phyloP scores from a whole-genome alignment of 805 yeast genomes.

The Candida patagonica region DNA sequence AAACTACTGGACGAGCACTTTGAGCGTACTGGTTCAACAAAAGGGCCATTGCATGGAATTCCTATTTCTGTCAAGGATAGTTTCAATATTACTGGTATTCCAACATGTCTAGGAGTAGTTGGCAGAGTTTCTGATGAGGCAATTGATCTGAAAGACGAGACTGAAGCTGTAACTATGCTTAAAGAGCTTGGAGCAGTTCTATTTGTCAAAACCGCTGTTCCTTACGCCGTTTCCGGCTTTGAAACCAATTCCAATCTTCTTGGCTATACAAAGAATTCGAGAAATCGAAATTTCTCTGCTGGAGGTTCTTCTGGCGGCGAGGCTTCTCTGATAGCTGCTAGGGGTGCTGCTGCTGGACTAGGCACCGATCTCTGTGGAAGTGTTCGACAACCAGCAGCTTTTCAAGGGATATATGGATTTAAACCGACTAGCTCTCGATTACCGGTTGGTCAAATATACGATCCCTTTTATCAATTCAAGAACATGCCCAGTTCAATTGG shows the following conservation, averaged over 20 bases:
- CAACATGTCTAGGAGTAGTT: slow-evolving; percentile 37
- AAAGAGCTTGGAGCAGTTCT: slow-evolving; percentile 46
- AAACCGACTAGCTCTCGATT: slow-evolving; percentile 34
- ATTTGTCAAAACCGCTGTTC: slow-evolving; percentile 45
- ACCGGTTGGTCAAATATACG: slow-evolving; percentile 6
- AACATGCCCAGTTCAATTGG: slow-evolving; percentile 40
- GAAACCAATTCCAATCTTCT: slow-evolving; percentile 37
- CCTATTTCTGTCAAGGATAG: slow-evolving; percentile 54
- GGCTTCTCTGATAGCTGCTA: slow-evolving; percentile 36
- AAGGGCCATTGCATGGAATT: slow-evolving; percentile 59
- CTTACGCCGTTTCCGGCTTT: slow-evolving; percentile 42
- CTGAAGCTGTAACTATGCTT: slow-evolving; percentile 31
- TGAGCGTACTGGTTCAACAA: slow-evolving; percentile 35
- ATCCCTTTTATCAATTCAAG: slow-evolving; percentile 30
- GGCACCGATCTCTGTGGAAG: slow-evolving; percentile 50
- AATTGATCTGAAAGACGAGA: neutral
- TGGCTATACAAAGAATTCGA: slow-evolving; percentile 40
- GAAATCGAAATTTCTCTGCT: slow-evolving; percentile 34
- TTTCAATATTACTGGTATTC: slow-evolving; percentile 38
- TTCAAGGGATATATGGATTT: slow-evolving; percentile 40
- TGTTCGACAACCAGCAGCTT: slow-evolving; percentile 40
- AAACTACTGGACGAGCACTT: slow-evolving; percentile 42
- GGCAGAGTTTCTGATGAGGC: slow-evolving; percentile 13
- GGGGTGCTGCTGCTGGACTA: slow-evolving; percentile 42
- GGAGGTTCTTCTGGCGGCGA: slow-evolving; percentile 55